phyloP scores from a whole-genome alignment of 805 yeast genomes.

The Pichia sporocuriosa region DNA sequence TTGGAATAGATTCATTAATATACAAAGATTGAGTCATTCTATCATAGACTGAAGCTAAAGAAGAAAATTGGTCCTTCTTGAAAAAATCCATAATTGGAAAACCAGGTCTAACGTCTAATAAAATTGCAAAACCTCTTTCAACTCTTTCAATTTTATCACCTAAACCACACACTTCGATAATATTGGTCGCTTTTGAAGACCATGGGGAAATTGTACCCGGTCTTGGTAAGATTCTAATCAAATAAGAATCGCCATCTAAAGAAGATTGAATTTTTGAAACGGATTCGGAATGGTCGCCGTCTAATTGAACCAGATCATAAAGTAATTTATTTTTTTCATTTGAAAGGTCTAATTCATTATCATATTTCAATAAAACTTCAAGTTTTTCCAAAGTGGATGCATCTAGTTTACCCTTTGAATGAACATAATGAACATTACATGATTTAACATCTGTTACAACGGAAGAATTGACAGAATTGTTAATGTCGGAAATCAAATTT shows the following conservation, averaged over 20 bases:
- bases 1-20: constrained; percentile 51
- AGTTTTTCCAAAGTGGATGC: constrained; percentile 42
- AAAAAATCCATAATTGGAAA: constrained; percentile 56
- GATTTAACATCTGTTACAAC: constrained; percentile 67
- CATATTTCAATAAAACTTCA: constrained; percentile 65
- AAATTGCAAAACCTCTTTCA: constrained; percentile 82
- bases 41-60: constrained; percentile 73
- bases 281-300: constrained; percentile 22
- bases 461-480: constrained; percentile 58
- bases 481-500: constrained; percentile 64
- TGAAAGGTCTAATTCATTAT: constrained; percentile 49
- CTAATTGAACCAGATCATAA: constrained; percentile 20
- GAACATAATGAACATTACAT: constrained; percentile 74
- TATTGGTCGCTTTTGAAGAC: constrained; percentile 98
- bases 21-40: constrained; percentile 86
- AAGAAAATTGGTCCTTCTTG: constrained; percentile 40
- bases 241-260: constrained; percentile 40
- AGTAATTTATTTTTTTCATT: constrained; percentile 30
- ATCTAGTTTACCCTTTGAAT: constrained; percentile 39
- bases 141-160: constrained; percentile 65
- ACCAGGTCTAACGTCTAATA: constrained; percentile 65
- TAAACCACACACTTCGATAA: constrained; percentile 82
- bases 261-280: constrained; percentile 9
- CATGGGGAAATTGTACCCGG: constrained; percentile 97
- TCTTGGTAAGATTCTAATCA: constrained; percentile 81